Evolutionary conservation across 2,329 filamentous ascomycete genomes (phyloP).

Genomic region (Zymoseptoria crescenta): DNA sequence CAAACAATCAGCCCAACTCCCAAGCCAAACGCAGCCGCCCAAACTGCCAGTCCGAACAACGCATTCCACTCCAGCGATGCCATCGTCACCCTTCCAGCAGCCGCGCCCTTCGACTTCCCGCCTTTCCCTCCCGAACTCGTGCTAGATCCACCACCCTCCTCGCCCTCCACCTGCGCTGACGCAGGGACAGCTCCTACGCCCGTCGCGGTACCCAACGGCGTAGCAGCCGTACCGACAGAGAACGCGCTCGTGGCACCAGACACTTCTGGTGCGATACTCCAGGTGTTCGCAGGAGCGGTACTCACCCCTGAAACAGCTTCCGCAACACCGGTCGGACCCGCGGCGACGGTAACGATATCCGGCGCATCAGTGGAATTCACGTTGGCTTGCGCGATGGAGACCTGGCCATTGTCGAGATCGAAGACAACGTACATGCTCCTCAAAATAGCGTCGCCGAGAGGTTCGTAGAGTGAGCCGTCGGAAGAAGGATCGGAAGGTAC

Average conservation of each 20-base stretch:
- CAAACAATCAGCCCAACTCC: slow-evolving; percentile 15
- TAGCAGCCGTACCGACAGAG: slow-evolving; percentile 15
- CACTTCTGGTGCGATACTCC: slow-evolving; percentile 17
- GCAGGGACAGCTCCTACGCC: slow-evolving; percentile 25
- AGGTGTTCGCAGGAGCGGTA: slow-evolving; percentile 13
- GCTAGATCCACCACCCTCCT: neutral
- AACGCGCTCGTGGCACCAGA: slow-evolving; percentile 14
- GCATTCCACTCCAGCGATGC: slow-evolving; percentile 6
- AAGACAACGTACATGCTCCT: slow-evolving; percentile 30
- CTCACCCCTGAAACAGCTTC: slow-evolving; percentile 18
- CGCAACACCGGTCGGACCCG: slow-evolving; percentile 23
- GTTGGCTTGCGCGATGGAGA: slow-evolving; percentile 27
- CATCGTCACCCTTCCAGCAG: neutral
- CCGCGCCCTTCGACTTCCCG: neutral
- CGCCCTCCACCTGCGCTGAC: slow-evolving; percentile 11
- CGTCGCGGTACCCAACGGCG: slow-evolving; percentile 25
- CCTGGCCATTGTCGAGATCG: slow-evolving; percentile 30
- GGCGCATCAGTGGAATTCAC: slow-evolving; percentile 17
- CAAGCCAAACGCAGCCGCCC: slow-evolving; percentile 6
- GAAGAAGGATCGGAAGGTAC: slow-evolving; percentile 6
- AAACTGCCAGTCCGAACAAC: slow-evolving; percentile 9
- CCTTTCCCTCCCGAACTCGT: neutral
- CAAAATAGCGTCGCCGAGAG: slow-evolving; percentile 27
- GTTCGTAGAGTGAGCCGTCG: slow-evolving; percentile 14
- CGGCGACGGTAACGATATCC: slow-evolving; percentile 20